Conservation (phyloP, 371 early-diverging fungal genomes). For the Blakeslea trispora region DNA sequence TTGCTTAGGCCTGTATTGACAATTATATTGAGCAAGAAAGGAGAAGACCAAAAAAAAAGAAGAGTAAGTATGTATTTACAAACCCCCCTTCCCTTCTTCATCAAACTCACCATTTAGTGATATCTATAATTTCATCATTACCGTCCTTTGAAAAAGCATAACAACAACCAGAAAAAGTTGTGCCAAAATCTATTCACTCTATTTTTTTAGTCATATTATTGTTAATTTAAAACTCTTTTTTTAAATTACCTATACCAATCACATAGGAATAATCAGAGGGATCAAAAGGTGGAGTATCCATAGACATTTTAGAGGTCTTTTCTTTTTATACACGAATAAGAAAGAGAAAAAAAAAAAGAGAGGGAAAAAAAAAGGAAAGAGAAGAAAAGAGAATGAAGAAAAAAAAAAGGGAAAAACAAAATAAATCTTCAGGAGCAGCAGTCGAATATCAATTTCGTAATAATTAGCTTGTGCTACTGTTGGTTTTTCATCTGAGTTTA, state of each 20-base stretch:
- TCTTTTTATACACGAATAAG: background rate
- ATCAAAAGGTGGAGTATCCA: constrained; percentile 43
- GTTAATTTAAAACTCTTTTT: too few species aligned
- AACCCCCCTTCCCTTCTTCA: constrained; percentile 11
- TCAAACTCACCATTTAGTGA: constrained; percentile 40
- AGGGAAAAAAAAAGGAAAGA: constrained; percentile 2
- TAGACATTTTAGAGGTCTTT: constrained; percentile 30
- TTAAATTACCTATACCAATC: constrained; percentile 49
- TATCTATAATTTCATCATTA: constrained; percentile 52
- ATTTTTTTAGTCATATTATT: background rate
- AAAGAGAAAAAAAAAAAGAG: constrained; percentile 9
- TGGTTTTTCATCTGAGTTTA: too few species aligned
- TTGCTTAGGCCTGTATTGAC: constrained; percentile 41
- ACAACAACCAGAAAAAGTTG: constrained; percentile 57
- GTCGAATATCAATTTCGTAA: background rate
- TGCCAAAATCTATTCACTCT: constrained; percentile 53
- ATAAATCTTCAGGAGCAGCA: constrained; percentile 2
- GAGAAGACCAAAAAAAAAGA: too few species aligned
- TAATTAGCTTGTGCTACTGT: background rate
- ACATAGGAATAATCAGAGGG: constrained; percentile 49
- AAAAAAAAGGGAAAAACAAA: background rate
- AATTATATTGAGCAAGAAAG: background rate
- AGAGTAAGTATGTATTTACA: background rate
- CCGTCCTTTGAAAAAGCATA: constrained; percentile 54
- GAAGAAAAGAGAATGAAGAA: background rate